Base-by-base conservation (phyloP, 2,329 filamentous ascomycete species). In the Talaromyces sp. region DNA sequence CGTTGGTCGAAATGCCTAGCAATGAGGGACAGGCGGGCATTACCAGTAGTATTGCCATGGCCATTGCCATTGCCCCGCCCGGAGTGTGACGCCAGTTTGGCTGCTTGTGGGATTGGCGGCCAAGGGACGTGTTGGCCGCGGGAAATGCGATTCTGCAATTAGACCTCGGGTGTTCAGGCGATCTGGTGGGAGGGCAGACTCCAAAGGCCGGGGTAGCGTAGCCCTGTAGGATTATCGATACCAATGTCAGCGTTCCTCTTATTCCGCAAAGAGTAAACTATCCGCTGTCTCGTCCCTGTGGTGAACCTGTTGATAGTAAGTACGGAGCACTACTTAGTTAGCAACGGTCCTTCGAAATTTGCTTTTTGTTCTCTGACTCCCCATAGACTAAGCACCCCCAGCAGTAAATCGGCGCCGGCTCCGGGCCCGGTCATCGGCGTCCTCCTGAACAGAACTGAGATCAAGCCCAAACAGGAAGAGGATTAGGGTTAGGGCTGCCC, bases 1-100 rank as follows among this genome's bases (percentile, higher is more conserved):
- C 81, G 82, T 70, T 83, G 78, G 72, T 85, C 82, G 69, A 89
- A 80, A 73, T 89, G 87, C 76, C 85, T 83, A 69, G 85, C 84
- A 74, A 89, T 84, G 75, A 88, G 83, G 75, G 81, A 83, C 69
- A 87, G 77, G 64, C 85, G 83, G 73, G 83, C 64, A 59, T 15
- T 45, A 59, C 39, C 7, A 31, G 27, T 7, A 31, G 27, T 31
- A 31, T 31, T 31, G 27, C 27, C 37, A 59, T 33, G 43, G 37
- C 37, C 56, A 64, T 52, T 62, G 19, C 49, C 64, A 31, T 45
- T 66, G 64, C 71, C 71, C 74, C 72, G 70, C 63, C 63, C 59
- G 64, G 64, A 63, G 60, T 52, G 64, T 60, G 64, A 66, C 67
- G 64, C 64, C 66, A 66, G 66, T 54, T 66, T 65, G 50, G 54